Evolutionary conservation across 2,329 filamentous ascomycete species (phyloP).

Genomic region (Didymellaceae sp.): DNA sequence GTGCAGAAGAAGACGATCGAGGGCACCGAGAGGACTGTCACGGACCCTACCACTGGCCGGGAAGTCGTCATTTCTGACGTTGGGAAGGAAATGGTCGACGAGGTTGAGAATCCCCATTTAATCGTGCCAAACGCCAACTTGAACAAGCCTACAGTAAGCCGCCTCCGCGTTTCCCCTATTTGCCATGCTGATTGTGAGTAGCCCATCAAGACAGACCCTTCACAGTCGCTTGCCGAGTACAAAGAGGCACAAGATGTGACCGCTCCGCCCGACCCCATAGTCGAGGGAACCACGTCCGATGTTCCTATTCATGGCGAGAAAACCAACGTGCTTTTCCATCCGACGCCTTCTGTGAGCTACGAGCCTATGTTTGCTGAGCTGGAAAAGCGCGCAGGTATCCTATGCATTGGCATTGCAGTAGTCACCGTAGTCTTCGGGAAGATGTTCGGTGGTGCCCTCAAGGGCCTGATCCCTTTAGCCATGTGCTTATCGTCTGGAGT

Average conservation of each 20-base stretch:
- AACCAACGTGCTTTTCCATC: conserved; percentile 95
- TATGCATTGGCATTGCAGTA: conserved; percentile 74
- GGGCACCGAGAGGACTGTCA: conserved; percentile 66
- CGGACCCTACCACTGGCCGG: conserved; percentile 86
- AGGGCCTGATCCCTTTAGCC: conserved; percentile 77
- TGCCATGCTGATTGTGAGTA: conserved; percentile 35
- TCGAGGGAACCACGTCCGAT: conserved; percentile 83
- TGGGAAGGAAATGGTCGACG: conserved; percentile 71
- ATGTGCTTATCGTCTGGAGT: conserved; percentile 77
- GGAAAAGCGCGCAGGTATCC: conserved; percentile 73
- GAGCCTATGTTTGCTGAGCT: conserved; percentile 83
- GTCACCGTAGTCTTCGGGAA: conserved; percentile 79
- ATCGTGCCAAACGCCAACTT: conserved; percentile 91
- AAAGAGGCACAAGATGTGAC: conserved; percentile 86
- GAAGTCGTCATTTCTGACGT: conserved; percentile 87
- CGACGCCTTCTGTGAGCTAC: conserved; percentile 87
- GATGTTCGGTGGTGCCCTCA: conserved; percentile 77
- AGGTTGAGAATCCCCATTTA: conserved; percentile 74
- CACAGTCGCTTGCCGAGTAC: conserved; percentile 80
- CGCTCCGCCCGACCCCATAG: conserved; percentile 85
- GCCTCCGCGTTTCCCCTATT: not conserved
- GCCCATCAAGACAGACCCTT: conserved; percentile 72
- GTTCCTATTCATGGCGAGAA: conserved; percentile 96
- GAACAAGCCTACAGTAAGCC: conserved; percentile 67
- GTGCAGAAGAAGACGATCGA: conserved; percentile 54